Percentiles rank a stretch among this genome's conserved stretches.
phyloP scores from a whole-genome alignment of 2,329 filamentous ascomycete genomes.

The Cladosporium sp. region DNA sequence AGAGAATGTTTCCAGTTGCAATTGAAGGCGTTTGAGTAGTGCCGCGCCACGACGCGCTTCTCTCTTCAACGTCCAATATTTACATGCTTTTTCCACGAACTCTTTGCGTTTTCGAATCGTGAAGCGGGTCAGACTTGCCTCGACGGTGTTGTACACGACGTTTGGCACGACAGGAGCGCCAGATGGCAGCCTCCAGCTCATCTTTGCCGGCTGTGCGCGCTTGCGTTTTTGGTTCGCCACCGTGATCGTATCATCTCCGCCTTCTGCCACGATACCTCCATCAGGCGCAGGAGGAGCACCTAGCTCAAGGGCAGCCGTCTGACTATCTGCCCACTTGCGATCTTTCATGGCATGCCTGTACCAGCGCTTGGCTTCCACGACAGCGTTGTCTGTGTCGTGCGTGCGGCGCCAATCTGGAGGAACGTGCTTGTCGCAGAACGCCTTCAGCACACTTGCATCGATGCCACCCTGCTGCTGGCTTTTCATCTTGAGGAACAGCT shows the following conservation, averaged over 20 bases:
- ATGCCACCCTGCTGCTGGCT: conserved; percentile 76
- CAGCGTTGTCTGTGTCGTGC: conserved; percentile 75
- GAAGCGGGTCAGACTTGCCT: conserved; percentile 77
- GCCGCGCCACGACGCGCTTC: conserved; percentile 89
- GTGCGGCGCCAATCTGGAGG: conserved; percentile 83
- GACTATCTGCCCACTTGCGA: conserved; percentile 86
- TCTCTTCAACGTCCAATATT: conserved; percentile 96
- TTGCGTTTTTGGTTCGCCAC: conserved; percentile 59
- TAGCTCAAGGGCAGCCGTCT: conserved; percentile 74
- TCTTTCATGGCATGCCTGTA: conserved; percentile 88
- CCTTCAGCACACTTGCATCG: conserved; percentile 80
- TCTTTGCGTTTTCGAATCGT: conserved; percentile 83
- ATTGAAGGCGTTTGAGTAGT: conserved; percentile 83
- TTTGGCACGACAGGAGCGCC: conserved; percentile 92
- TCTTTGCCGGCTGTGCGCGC: conserved; percentile 53
- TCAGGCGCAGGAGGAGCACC: conserved; percentile 59
- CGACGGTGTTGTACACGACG: conserved; percentile 79
- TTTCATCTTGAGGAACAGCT: conserved; percentile 94
- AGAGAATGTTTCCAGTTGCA: conserved; percentile 94
- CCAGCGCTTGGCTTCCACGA: conserved; percentile 77
- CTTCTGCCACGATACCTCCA: conserved; percentile 40
- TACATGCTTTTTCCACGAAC: conserved; percentile 86
- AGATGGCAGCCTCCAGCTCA: conserved; percentile 86
- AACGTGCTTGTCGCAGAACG: conserved; percentile 93
- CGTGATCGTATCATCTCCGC: conserved; percentile 49